A percentile compares a stretch with the other conserved stretches of the same genome.
These are phyloP conservation scores for Cladobotryum mycophilum DNA, from an alignment of 2,329 filamentous ascomycete species.

Conservation along the genomic window DNA sequence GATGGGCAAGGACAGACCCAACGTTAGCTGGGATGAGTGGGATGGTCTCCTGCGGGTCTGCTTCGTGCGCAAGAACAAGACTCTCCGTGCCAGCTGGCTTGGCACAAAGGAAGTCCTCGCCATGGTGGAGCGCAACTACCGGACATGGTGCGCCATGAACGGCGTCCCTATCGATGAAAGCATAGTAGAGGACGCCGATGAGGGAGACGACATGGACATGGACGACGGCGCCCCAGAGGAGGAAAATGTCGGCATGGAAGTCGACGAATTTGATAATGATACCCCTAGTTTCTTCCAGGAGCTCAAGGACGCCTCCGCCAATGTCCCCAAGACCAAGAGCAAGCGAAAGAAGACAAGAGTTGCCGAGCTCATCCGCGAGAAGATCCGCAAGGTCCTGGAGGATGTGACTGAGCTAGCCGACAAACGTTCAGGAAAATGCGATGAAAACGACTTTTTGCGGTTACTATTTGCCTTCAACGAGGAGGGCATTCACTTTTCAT, in stretches of 20 bases:
- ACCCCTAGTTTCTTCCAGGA: slow-evolving; percentile 81
- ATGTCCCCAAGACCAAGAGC: slow-evolving; percentile 53
- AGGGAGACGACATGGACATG: slow-evolving; percentile 34
- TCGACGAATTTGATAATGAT: slow-evolving; percentile 32
- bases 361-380: slow-evolving; percentile 73
- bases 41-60: slow-evolving; percentile 78
- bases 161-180: slow-evolving; percentile 71
- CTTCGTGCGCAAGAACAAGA: slow-evolving; percentile 77
- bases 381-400: slow-evolving; percentile 79
- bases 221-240: slow-evolving; percentile 37
- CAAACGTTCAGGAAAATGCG: slow-evolving; percentile 76
- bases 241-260: slow-evolving; percentile 44
- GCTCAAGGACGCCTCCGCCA: slow-evolving; percentile 34
- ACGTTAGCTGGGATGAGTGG: slow-evolving; percentile 92
- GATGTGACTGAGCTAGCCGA: slow-evolving; percentile 74
- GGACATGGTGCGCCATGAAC: slow-evolving; percentile 84
- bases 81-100: slow-evolving; percentile 72
- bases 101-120: slow-evolving; percentile 73
- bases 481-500: slow-evolving; percentile 88
- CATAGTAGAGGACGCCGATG: slow-evolving; percentile 39
- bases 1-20: slow-evolving; percentile 65
- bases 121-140: slow-evolving; percentile 81
- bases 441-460: slow-evolving; percentile 86
- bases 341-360: slow-evolving; percentile 74
- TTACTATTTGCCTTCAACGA: slow-evolving; percentile 78